Conservation (phyloP, 192 early-diverging fungal genomes). For the Dissophora ornata region DNA sequence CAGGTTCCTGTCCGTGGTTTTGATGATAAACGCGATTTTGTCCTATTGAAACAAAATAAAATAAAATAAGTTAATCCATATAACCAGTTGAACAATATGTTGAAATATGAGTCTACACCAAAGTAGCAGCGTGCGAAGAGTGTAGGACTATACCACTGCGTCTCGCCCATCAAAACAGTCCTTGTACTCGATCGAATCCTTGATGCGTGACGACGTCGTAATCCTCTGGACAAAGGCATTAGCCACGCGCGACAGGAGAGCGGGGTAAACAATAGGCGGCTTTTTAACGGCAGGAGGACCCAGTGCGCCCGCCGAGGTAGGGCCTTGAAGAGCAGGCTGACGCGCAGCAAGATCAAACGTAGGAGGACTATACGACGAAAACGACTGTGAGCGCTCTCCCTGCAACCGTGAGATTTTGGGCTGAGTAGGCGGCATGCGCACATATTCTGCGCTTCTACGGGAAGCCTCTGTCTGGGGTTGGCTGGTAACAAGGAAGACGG, state of each 20-base stretch:
- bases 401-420: constrained; percentile 33
- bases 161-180: constrained; percentile 89
- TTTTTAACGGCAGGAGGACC: constrained; percentile 33
- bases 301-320: constrained; percentile 23
- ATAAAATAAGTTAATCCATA: constrained; percentile 18
- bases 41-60: constrained; percentile 60
- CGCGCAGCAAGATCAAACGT: constrained; percentile 24
- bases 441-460: constrained; percentile 46
- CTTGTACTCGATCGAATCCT: constrained; percentile 85
- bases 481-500: constrained; percentile 48
- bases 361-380: constrained; percentile 37
- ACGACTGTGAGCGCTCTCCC: constrained; percentile 46
- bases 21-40: constrained; percentile 80
- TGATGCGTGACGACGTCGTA: constrained; percentile 69
- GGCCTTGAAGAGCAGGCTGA: constrained; percentile 24
- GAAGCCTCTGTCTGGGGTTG: constrained; percentile 33
- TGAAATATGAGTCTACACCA: too few relatives aligned
- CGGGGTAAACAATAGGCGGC: constrained; percentile 75
- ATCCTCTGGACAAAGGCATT: constrained; percentile 70
- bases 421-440: constrained; percentile 39
- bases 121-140: neutral
- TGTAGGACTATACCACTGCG: constrained; percentile 73
- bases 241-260: constrained; percentile 77
- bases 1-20: constrained; percentile 87
- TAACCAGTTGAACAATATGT: neutral